Evolutionary conservation across 352 stramenopile genomes (phyloP), one percentile per base, ranked within the genome.

Genomic region (Globisporangium solare): DNA sequence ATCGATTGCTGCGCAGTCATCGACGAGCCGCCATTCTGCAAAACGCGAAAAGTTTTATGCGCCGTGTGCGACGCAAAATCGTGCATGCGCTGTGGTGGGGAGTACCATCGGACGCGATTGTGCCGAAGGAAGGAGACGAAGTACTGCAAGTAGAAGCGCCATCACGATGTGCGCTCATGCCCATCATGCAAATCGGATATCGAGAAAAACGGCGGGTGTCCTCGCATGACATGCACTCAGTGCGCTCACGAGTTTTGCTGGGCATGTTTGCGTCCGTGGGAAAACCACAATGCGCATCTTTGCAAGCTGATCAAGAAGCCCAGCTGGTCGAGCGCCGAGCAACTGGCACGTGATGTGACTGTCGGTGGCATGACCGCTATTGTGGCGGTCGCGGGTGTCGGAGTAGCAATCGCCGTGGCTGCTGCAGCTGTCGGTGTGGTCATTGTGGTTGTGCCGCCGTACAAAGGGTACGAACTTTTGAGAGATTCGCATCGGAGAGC

Each of bases 181-280:
- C 83, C 83, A 18, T 74, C 60, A 51, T 94, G 83, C 73, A 74
- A 77, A 50, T 61, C 67, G 22, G 71, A 75, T 57, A 94, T 94
- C 63, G 83, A 94, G 49, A 94, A 94, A 65, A 74, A 89, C 13
- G 83, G 83, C n/a, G 83, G 83, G 12, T 94, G 83, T 67, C 75
- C 70, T 32, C 83, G 92, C 71, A 94, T 94, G 83, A 84, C 83
- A 58, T 94, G 83, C 70, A 79, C 88, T 45, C 81, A 92, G 59
- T 94, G 83, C 59, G 83, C 89, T 59, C 66, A 86, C 40, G 81
- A 92, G 66, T 94, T 94, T 41, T 94, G 84, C 61, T 94, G 84
- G 84, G 71, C 71, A 0, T 94, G 84, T 52, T 65, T 84, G n/a
- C 79, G 81, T 0, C 55, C 67, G 18, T 94, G 83, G 83, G 61